Evolutionary conservation across 2,329 filamentous ascomycete genomes (phyloP), one percentile per base, ranked within the genome.

Genomic region (Arthrobotrys entomopaga): DNA sequence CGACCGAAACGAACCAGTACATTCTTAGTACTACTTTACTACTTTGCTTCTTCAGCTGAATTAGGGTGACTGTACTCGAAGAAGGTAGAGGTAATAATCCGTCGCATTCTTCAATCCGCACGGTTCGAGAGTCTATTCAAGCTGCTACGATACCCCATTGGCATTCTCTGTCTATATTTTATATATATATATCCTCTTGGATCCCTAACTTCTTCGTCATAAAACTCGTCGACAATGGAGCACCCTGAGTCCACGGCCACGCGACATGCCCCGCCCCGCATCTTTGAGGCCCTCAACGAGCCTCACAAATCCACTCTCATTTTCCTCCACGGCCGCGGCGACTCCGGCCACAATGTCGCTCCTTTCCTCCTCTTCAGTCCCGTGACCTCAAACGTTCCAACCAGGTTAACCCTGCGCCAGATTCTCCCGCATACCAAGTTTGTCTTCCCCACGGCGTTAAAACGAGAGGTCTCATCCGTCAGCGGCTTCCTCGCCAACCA

Each of bases 321-420:
- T 1, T 70, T 70, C 50, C 58, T 70, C 26, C 65, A 70, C 52
- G 65, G 65, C 50, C 65, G 65, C 7, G 65, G 65, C 5, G 65
- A 70, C 20, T 38, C 26, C n/a, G 65, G 65, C 19, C 42, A 24
- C n/a, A 70, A 63, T 16, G 58, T 70, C 24, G 65, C 65, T 2
- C 58, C 42, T 2, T 63, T 40, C 29, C 50, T 70, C 8, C 24
- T 70, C 29, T 63, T 34, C 34, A 38, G 40, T 7, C 65, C 65
- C 20, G 34, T 63, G 20, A 63, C 34, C 19, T 58, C 57, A 11
- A 48, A 58, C 6, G 26, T 57, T 4, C 53, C 57, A 5, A 40
- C 49, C 19, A 53, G 24, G 4, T 29, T 63, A 34, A 70, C 65
- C 13, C 24, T 70, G 10, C 65, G 58, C 24, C 40, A 70, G 13